Conservation (phyloP, 2,329 filamentous ascomycete genomes). For the Fusarium fujikuroi region DNA sequence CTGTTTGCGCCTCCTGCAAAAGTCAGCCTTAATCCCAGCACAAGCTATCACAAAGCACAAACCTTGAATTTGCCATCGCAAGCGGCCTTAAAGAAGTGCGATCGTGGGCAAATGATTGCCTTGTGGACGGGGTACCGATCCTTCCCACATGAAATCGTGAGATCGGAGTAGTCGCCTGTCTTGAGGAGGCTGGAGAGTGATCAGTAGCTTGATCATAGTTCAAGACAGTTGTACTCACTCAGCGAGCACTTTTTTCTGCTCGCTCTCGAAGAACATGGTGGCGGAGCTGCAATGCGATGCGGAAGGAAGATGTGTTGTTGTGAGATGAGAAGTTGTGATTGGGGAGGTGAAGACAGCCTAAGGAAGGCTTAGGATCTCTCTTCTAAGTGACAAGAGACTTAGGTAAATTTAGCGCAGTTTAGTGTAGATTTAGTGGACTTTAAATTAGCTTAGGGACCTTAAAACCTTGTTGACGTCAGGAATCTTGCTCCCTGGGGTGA, state of each 20-base stretch:
- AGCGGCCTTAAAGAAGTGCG: constrained; percentile 1
- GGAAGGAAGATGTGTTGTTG: not conserved
- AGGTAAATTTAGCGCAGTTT: not conserved
- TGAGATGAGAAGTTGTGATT: not conserved
- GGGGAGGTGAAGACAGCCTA: not conserved
- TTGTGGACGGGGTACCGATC: constrained; percentile 8
- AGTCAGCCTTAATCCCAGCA: not conserved
- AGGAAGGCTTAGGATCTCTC: too few relatives aligned
- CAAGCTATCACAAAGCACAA: not conserved
- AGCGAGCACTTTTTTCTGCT: not conserved
- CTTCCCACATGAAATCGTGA: constrained; percentile 1
- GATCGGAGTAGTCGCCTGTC: constrained; percentile 1
- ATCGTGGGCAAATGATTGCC: constrained; percentile 19
- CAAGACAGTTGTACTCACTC: not conserved
- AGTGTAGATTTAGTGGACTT: not conserved
- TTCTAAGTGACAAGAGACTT: not conserved
- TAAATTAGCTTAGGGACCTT: accelerated
- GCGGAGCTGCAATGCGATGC: accelerated
- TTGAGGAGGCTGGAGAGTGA: not conserved
- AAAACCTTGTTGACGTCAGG: accelerated
- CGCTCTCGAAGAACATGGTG: accelerated
- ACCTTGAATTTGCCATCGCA: not conserved
- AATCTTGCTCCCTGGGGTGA: not conserved
- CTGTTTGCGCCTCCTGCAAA: not conserved
- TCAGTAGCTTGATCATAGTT: accelerated